These are phyloP conservation scores for Paraphoma chrysanthemicola DNA, from an alignment of 2,329 filamentous ascomycete species.

Conservation along the genomic window DNA sequence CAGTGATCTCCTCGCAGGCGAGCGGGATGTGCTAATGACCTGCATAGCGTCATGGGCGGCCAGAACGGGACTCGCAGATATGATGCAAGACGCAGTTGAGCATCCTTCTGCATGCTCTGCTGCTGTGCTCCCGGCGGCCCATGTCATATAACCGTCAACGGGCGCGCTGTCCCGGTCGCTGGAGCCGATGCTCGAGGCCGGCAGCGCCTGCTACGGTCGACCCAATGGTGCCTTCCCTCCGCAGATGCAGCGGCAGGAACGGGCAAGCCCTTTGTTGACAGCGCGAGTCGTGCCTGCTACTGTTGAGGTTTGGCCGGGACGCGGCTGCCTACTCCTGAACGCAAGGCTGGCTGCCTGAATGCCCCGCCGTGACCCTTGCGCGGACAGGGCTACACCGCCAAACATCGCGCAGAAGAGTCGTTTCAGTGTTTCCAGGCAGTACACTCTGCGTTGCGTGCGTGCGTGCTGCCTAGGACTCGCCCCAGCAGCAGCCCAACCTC, in stretches of 20 bases:
- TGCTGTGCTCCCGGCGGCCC: constrained; percentile 14
- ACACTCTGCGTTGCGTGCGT: constrained; percentile 7
- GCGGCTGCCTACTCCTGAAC: neutral
- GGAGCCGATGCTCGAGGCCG: constrained; percentile 19
- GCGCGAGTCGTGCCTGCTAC: neutral
- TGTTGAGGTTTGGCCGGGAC: neutral
- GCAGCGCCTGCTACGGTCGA: neutral
- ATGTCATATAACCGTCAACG: constrained; percentile 10
- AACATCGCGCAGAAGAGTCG: constrained; percentile 15
- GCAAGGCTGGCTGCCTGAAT: constrained; percentile 7
- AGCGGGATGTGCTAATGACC: constrained; percentile 9
- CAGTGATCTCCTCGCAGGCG: neutral
- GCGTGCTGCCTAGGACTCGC: constrained; percentile 18
- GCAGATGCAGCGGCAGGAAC: neutral
- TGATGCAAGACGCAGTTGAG: constrained; percentile 13
- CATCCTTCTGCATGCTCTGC: constrained; percentile 4
- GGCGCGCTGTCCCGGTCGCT: constrained; percentile 19
- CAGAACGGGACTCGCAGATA: neutral
- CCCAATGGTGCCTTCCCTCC: neutral
- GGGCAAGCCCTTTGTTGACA: neutral
- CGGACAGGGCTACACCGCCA: constrained; percentile 20
- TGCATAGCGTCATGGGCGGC: constrained; percentile 6
- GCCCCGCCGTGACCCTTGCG: constrained; percentile 13
- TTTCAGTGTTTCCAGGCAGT: constrained; percentile 23
- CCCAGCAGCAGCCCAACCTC: constrained; percentile 24